Evolutionary conservation across 1,139 yeast species (phyloP).

Genomic region (Candida sojae): DNA sequence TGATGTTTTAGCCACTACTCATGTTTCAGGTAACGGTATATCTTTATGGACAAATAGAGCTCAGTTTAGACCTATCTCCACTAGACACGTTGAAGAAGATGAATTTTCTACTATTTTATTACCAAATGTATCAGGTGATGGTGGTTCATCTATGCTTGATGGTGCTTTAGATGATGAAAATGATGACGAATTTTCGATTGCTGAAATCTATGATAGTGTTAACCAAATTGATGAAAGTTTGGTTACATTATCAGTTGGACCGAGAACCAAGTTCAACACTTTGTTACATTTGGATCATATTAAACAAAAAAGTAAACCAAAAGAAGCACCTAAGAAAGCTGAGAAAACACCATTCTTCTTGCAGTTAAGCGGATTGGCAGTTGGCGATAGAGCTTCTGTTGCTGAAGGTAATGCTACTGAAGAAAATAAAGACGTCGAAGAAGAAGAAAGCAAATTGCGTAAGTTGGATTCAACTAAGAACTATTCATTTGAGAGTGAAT

Average conservation of each 20-base stretch:
- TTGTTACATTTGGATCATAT: slow-evolving; percentile 81
- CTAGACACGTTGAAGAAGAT: slow-evolving; percentile 74
- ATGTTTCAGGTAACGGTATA: slow-evolving; percentile 88
- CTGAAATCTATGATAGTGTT: slow-evolving; percentile 49
- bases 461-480: slow-evolving; percentile 24
- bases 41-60: slow-evolving; percentile 91
- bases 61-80: slow-evolving; percentile 74
- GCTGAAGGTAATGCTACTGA: slow-evolving; percentile 46
- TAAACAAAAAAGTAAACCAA: slow-evolving; percentile 84
- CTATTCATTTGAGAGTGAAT: slow-evolving; percentile 66
- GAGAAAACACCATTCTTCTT: slow-evolving; percentile 83
- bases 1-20: slow-evolving; percentile 90
- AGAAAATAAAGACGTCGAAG: slow-evolving; percentile 13
- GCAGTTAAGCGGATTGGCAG: slow-evolving; percentile 60
- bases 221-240: slow-evolving; percentile 67
- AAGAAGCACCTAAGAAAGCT: slow-evolving; percentile 85
- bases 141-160: slow-evolving; percentile 72
- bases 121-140: slow-evolving; percentile 85
- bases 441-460: slow-evolving; percentile 27
- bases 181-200: slow-evolving; percentile 28
- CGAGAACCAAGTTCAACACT: slow-evolving; percentile 78
- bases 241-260: slow-evolving; percentile 73
- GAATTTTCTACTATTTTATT: slow-evolving; percentile 60
- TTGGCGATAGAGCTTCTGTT: slow-evolving; percentile 68
- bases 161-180: slow-evolving; percentile 59